These are phyloP conservation scores for Thalassiosira mediterranea DNA, from an alignment of 352 stramenopile genomes.

Conservation along the genomic window DNA sequence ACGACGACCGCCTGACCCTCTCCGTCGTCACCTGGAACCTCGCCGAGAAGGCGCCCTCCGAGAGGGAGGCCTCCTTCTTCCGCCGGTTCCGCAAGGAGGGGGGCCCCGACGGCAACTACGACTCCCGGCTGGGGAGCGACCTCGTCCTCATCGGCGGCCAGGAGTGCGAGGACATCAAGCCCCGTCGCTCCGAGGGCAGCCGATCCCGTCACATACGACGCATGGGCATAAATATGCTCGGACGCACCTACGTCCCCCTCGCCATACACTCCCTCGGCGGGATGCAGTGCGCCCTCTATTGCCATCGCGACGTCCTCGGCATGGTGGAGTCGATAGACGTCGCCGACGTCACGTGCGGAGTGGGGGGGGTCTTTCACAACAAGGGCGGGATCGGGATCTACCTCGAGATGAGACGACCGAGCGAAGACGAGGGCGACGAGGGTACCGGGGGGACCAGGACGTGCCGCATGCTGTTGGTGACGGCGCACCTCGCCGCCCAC, in stretches of 20 bases:
- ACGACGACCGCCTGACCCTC: slow-evolving; percentile 56
- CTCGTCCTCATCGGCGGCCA: slow-evolving; percentile 87
- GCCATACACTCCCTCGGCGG: slow-evolving; percentile 90
- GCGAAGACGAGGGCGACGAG: no score
- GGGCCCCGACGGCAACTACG: no score
- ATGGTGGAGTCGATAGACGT: slow-evolving; percentile 88
- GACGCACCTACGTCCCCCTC: slow-evolving; percentile 88
- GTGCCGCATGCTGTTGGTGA: slow-evolving; percentile 89
- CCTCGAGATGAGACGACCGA: slow-evolving; percentile 71
- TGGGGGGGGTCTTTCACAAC: slow-evolving; percentile 94
- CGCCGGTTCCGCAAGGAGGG: slow-evolving; percentile 56
- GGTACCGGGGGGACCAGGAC: slow-evolving; percentile 6
- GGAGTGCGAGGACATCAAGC: slow-evolving; percentile 94
- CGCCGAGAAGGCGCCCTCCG: slow-evolving; percentile 67
- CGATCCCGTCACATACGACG: slow-evolving; percentile 87
- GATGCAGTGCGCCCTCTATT: slow-evolving; percentile 93
- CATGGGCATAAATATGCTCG: slow-evolving; percentile 82
- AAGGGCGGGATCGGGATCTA: slow-evolving; percentile 93
- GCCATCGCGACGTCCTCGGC: slow-evolving; percentile 86
- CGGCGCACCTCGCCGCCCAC: slow-evolving; percentile 93
- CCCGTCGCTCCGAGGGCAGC: slow-evolving; percentile 79
- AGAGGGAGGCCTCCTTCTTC: slow-evolving; percentile 78
- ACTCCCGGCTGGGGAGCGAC: slow-evolving; percentile 56
- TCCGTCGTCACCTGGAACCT: slow-evolving; percentile 84
- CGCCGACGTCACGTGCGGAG: slow-evolving; percentile 89